A percentile compares a stretch with the other conserved stretches of the same genome.
Evolutionary conservation across 116 monocot species (phyloP).

Genomic region (Dioscorea cayenensis): DNA sequence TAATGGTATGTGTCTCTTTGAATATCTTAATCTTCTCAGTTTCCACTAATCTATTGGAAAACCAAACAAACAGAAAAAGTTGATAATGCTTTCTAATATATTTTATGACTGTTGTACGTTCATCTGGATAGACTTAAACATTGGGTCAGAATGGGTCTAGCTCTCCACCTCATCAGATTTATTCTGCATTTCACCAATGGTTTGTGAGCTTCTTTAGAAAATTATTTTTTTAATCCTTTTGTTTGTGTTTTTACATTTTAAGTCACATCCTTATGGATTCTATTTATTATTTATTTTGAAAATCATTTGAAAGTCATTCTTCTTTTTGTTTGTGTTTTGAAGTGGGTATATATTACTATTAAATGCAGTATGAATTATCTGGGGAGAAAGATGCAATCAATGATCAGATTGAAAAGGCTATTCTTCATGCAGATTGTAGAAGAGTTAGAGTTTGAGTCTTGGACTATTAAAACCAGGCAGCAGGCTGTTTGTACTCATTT

Average conservation of each 20-base stretch:
- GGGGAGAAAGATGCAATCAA: no score
- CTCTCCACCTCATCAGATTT: slow-evolving; percentile 55
- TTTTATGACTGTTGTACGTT: slow-evolving; percentile 24
- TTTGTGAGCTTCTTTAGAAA: slow-evolving; percentile 9
- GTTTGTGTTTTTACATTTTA: neutral
- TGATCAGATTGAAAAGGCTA: no score
- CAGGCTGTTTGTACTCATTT: no score
- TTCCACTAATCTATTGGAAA: neutral
- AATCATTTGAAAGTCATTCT: neutral
- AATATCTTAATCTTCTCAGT: neutral
- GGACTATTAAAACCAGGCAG: no score
- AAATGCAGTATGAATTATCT: no score
- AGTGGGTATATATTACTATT: no score
- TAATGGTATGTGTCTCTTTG: slow-evolving; percentile 11
- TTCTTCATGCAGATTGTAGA: no score
- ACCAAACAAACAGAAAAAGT: neutral
- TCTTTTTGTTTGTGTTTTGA: no score
- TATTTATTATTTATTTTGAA: neutral
- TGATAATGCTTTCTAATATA: neutral
- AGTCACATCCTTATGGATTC: neutral
- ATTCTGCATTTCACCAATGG: slow-evolving; percentile 70
- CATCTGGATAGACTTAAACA: slow-evolving; percentile 64
- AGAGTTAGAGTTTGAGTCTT: no score
- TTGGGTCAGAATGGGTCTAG: slow-evolving; percentile 49
- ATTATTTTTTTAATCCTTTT: neutral